These are phyloP conservation scores for Scedosporium minutisporum DNA, from an alignment of 2,329 filamentous ascomycete species.

Conservation along the genomic window DNA sequence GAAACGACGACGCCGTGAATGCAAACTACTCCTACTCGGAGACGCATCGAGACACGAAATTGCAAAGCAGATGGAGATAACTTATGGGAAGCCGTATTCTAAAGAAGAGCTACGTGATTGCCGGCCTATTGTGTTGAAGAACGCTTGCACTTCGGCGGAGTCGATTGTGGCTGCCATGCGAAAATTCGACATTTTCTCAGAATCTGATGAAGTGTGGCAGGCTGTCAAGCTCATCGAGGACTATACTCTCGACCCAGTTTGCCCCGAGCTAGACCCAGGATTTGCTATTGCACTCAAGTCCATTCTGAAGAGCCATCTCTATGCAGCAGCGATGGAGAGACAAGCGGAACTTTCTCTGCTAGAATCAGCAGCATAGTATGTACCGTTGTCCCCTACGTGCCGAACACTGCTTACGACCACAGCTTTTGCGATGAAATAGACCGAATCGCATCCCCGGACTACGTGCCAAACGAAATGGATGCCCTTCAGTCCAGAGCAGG, in stretches of 20 bases:
- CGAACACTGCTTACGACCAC: constrained; percentile 4
- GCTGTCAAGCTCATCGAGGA: constrained; percentile 71
- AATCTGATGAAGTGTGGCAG: constrained; percentile 96
- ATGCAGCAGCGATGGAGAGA: constrained; percentile 76
- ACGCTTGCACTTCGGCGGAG: too few relatives aligned
- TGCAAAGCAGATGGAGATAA: constrained; percentile 99
- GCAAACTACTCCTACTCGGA: constrained; percentile 92
- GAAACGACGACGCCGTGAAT: constrained; percentile 85
- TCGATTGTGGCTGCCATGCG: too few relatives aligned
- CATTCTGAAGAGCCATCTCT: constrained; percentile 83
- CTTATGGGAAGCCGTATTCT: constrained; percentile 95
- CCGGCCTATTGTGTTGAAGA: constrained; percentile 47
- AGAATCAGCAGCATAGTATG: constrained; percentile 98
- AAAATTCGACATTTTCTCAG: constrained; percentile 85
- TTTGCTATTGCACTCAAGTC: constrained; percentile 76
- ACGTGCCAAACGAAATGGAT: constrained; percentile 88
- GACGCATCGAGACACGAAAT: constrained; percentile 48
- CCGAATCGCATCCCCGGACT: constrained; percentile 74
- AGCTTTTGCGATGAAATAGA: constrained; percentile 95
- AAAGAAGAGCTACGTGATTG: constrained; percentile 90
- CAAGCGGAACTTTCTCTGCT: constrained; percentile 98
- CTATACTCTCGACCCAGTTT: constrained; percentile 79
- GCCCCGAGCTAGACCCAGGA: constrained; percentile 69
- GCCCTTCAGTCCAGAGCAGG: constrained; percentile 93
- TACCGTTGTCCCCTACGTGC: constrained; percentile 7